These are phyloP conservation scores for Heimioporus sp. DNA, from an alignment of 768 basidiomycete species.

Conservation along the genomic window DNA sequence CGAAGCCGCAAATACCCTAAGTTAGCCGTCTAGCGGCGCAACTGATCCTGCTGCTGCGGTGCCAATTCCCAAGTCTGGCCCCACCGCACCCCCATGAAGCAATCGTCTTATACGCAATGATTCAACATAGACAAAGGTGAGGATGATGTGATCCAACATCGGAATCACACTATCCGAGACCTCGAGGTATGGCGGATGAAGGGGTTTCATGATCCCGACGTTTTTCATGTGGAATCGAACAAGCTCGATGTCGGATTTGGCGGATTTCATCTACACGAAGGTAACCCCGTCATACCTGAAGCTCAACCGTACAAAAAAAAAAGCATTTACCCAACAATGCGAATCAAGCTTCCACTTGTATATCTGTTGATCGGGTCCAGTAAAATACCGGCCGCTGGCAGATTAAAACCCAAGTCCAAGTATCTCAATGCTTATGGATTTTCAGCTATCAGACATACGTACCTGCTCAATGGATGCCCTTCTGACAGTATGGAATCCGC, in stretches of 20 bases:
- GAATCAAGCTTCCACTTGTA: conserved; percentile 26
- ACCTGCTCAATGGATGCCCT: not conserved
- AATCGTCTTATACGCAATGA: too few relatives aligned
- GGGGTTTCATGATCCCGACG: not conserved
- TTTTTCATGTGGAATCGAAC: conserved; percentile 1
- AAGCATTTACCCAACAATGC: conserved; percentile 14
- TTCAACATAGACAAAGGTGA: conserved; percentile 14
- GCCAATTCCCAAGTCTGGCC: too few relatives aligned
- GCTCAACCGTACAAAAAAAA: too few relatives aligned
- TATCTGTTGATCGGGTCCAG: conserved; percentile 22
- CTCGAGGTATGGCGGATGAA: conserved; percentile 10
- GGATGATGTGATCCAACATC: conserved; percentile 13
- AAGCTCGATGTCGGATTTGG: not conserved
- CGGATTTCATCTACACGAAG: not conserved
- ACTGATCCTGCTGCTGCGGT: too few relatives aligned
- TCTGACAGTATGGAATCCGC: not conserved
- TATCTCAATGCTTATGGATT: not conserved
- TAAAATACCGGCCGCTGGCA: conserved; percentile 24
- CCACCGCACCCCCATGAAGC: too few relatives aligned
- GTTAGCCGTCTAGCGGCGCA: too few relatives aligned
- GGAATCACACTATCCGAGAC: conserved; percentile 1
- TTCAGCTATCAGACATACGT: not conserved
- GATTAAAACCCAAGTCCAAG: not conserved
- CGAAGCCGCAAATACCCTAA: too few relatives aligned
- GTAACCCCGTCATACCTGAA: too few relatives aligned